Conservation (phyloP, 2,329 filamentous ascomycete species). For the Alternaria ventricosa region DNA sequence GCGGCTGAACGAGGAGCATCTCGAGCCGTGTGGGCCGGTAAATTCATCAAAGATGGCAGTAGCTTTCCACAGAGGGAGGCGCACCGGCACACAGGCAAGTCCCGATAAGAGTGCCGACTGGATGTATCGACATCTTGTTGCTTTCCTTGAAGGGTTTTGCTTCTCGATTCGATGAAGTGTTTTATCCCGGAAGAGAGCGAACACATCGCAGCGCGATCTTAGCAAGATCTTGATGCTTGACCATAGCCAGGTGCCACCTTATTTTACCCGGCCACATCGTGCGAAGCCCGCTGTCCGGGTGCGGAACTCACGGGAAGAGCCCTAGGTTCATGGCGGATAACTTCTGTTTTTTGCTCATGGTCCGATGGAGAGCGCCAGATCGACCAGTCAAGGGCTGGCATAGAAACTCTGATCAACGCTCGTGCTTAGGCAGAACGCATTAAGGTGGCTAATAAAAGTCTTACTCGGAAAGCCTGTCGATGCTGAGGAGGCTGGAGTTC, state of each 20-base stretch:
- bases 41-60: neutral
- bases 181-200: neutral
- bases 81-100: neutral
- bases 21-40: slow-evolving; percentile 11
- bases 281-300: neutral
- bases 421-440: neutral
- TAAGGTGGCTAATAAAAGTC: neutral
- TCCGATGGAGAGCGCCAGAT: slow-evolving; percentile 1
- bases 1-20: slow-evolving; percentile 5
- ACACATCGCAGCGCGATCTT: neutral
- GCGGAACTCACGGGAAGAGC: neutral
- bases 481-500: neutral
- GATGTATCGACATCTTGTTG: neutral
- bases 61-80: neutral
- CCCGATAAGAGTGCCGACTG: neutral
- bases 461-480: neutral
- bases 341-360: slow-evolving; percentile 2
- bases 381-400: neutral
- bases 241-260: neutral
- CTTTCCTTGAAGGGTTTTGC: neutral
- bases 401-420: neutral
- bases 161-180: neutral
- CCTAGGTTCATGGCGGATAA: neutral
- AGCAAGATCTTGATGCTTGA: neutral
- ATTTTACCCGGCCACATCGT: slow-evolving; percentile 9